These are phyloP conservation scores for Rhododendron ferrugineum DNA, from an alignment of 148 eudicot species.

Conservation along the genomic window DNA sequence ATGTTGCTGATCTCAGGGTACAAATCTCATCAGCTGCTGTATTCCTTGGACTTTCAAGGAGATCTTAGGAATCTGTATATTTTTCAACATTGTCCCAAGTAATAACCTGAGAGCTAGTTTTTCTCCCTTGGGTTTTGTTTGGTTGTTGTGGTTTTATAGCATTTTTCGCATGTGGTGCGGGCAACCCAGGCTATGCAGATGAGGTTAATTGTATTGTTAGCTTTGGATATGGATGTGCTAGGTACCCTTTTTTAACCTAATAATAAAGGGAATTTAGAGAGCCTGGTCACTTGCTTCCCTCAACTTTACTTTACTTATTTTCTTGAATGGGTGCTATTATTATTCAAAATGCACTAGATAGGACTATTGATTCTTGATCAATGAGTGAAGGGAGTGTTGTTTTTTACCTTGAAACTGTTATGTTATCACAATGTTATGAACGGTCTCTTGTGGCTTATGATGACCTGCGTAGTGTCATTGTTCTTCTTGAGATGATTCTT, in stretches of 20 bases:
- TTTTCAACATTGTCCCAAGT: neutral
- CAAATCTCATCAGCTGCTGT: slow-evolving; percentile 82
- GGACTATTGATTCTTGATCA: neutral
- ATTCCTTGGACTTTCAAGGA: slow-evolving; percentile 75
- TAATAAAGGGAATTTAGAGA: neutral
- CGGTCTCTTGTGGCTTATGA: neutral
- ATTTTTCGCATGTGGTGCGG: neutral
- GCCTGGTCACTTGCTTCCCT: neutral
- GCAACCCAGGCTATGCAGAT: neutral
- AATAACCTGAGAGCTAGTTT: slow-evolving; percentile 3
- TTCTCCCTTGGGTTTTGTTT: neutral
- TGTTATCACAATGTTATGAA: neutral
- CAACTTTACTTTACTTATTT: neutral
- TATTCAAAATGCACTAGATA: neutral
- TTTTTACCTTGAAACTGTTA: neutral
- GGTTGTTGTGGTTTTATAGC: neutral
- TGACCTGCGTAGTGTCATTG: neutral
- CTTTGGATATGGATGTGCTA: neutral
- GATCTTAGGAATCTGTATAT: slow-evolving; percentile 17
- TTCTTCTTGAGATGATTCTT: neutral
- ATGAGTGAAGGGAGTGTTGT: neutral
- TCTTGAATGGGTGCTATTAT: neutral
- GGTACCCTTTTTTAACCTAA: neutral
- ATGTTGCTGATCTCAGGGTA: slow-evolving; percentile 83
- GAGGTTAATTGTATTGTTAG: neutral